Evolutionary conservation across 768 basidiomycete species (phyloP).

Genomic region (Tremella yokohamensis): DNA sequence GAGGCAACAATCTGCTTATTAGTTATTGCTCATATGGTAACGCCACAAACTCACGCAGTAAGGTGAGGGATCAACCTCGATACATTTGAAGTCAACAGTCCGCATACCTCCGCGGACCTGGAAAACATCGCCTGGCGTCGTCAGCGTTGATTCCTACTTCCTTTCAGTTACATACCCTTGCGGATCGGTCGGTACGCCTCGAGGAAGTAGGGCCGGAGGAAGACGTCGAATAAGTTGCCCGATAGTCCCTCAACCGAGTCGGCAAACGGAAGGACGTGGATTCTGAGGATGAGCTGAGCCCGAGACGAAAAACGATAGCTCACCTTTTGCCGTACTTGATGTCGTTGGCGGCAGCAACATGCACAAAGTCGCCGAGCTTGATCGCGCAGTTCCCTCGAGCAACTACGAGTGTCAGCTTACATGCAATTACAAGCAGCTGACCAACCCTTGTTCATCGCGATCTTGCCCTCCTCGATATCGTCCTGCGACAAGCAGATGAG

Average conservation of each 20-base stretch:
- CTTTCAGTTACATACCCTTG: slow-evolving; percentile 32
- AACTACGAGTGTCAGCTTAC: slow-evolving; percentile 54
- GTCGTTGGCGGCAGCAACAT: slow-evolving; percentile 91
- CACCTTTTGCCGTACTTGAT: slow-evolving; percentile 96
- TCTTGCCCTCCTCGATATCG: slow-evolving; percentile 95
- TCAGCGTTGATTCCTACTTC: slow-evolving; percentile 1
- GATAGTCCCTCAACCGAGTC: slow-evolving; percentile 91
- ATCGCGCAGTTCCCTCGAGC: slow-evolving; percentile 98
- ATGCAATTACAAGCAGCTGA: not conserved
- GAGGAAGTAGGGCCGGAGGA: slow-evolving; percentile 96
- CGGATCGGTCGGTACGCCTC: slow-evolving; percentile 61
- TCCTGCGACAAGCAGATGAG: slow-evolving; percentile 94
- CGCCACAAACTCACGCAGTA: slow-evolving; percentile 69
- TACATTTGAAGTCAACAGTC: slow-evolving; percentile 92
- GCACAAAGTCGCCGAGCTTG: slow-evolving; percentile 93
- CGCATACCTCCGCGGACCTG: slow-evolving; percentile 97
- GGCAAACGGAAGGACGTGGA: slow-evolving; percentile 95
- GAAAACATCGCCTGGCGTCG: slow-evolving; percentile 80
- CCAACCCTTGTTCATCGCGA: slow-evolving; percentile 88
- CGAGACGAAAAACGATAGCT: not conserved
- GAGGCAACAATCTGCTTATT: slow-evolving; percentile 75
- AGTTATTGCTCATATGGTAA: no score
- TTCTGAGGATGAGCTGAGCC: slow-evolving; percentile 38
- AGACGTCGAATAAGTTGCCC: slow-evolving; percentile 98
- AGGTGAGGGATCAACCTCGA: slow-evolving; percentile 96